Evolutionary conservation across 768 basidiomycete species (phyloP), one percentile per base, ranked within the genome.

Genomic region (Boletellus sp.): DNA sequence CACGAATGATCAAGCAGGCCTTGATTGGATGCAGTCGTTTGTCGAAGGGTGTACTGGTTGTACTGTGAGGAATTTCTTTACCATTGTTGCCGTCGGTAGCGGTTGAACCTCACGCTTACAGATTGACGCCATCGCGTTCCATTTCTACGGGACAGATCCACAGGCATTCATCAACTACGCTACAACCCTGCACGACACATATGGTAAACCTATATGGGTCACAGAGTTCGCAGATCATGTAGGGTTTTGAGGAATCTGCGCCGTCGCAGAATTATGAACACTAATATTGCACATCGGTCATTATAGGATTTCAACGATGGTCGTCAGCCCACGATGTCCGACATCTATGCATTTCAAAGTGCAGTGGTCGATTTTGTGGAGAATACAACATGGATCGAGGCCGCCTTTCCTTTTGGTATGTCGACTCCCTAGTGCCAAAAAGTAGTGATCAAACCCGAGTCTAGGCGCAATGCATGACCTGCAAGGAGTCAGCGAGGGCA

Each of bases 151-250:
- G 48, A 81, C 73, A 19, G 58, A 72, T 11, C 54, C 75, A 3
- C 43, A 71, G 0, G 72, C 71, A 10, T 75, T 94, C 64, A 74
- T 80, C 45, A 28, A 54, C 10, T 84, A 85, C 62, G 66, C 87
- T 46, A 57, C 67, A 5, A 63, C 72, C 11, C 74, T 77, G 57
- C 74, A 87, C 61, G 56, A 64, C 36, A 67, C 71, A 8, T 84
- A 81, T 58, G 51, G 61, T 15, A 58, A 61, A 48, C 65, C 67
- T 24, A 69, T 90, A 59, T 80, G 77, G 76, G 61, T 84, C 54
- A 85, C 87, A 5, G 90, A 91, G 59, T 84, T 79, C 50, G 88
- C 87, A 47, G 85, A 83, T 71, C 74, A 81, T 71, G 86, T 80
- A 51, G 16, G 58, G 51, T 26, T 36, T 17, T 6, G 5, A 10